Conservation (phyloP, 2,329 filamentous ascomycete species). For the Talaromyces sp. region DNA sequence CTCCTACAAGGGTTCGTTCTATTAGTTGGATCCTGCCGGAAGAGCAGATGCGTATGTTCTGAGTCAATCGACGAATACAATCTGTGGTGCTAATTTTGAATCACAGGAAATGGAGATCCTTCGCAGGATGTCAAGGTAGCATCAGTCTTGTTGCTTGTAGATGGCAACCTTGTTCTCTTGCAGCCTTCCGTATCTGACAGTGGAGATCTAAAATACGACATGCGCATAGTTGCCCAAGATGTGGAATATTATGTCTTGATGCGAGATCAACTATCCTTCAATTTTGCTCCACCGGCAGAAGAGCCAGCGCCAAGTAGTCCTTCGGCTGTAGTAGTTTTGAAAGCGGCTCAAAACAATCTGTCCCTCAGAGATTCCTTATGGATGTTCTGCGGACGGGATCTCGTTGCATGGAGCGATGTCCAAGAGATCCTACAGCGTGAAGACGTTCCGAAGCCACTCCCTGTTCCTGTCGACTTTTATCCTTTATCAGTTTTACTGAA, state of each 20-base stretch:
- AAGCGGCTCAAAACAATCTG: slow-evolving; percentile 46
- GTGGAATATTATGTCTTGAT: slow-evolving; percentile 94
- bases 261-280: slow-evolving; percentile 68
- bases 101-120: slow-evolving; percentile 74
- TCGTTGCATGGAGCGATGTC: slow-evolving; percentile 86
- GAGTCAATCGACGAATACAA: neutral
- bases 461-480: slow-evolving; percentile 89
- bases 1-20: slow-evolving; percentile 84
- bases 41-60: slow-evolving; percentile 66
- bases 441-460: slow-evolving; percentile 70
- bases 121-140: slow-evolving; percentile 93
- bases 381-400: slow-evolving; percentile 84
- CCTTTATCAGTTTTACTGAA: slow-evolving; percentile 82
- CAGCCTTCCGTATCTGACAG: slow-evolving; percentile 80
- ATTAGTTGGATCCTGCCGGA: slow-evolving; percentile 96
- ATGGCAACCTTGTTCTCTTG: slow-evolving; percentile 89
- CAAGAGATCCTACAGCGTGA: slow-evolving; percentile 74
- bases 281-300: slow-evolving; percentile 47
- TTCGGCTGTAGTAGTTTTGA: slow-evolving; percentile 45
- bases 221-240: slow-evolving; percentile 93
- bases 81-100: slow-evolving; percentile 20
- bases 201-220: slow-evolving; percentile 91
- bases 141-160: slow-evolving; percentile 92
- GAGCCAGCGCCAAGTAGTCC: slow-evolving; percentile 50
- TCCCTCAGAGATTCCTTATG: slow-evolving; percentile 82